A percentile compares a stretch with the other conserved stretches of the same genome.
phyloP scores from a whole-genome alignment of 768 basidiomycete species.

The Calvatia gigantea region DNA sequence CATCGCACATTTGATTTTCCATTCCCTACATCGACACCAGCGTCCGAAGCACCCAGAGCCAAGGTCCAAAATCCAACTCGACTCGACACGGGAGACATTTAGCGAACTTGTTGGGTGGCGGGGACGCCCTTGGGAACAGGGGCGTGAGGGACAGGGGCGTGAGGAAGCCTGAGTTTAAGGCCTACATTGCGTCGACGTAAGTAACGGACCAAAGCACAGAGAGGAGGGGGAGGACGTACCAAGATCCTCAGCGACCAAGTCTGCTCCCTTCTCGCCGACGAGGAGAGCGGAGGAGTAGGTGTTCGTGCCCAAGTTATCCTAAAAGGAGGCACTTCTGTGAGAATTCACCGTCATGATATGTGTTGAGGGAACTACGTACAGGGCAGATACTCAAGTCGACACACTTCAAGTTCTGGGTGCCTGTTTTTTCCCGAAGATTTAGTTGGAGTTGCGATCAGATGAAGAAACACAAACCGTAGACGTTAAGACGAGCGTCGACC shows the following conservation, averaged over 20 bases:
- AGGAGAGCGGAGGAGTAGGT: constrained; percentile 69
- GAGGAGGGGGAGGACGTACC: constrained; percentile 33
- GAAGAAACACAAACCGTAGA: no score
- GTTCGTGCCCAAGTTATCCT: constrained; percentile 72
- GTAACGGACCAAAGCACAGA: background rate
- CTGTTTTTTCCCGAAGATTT: no score
- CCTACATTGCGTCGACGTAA: constrained; percentile 29
- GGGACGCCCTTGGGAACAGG: constrained; percentile 52
- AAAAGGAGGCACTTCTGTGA: background rate
- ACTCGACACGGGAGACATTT: no score
- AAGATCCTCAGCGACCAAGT: constrained; percentile 58
- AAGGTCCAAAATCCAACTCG: no score
- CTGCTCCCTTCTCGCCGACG: constrained; percentile 68
- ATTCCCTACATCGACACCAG: no score
- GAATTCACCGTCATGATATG: background rate
- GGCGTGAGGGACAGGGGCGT: constrained; percentile 68
- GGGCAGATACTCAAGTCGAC: constrained; percentile 73
- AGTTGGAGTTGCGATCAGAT: no score
- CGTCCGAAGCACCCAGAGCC: no score
- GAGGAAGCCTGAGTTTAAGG: constrained; percentile 58
- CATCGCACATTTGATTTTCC: no score
- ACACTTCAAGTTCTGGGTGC: constrained; percentile 64
- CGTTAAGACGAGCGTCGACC: constrained; percentile 59
- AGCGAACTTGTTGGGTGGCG: constrained; percentile 45
- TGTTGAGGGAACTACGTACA: constrained; percentile 29